Base-by-base conservation (phyloP, 169 alveolate species). In the Plasmodium knowlesi region DNA sequence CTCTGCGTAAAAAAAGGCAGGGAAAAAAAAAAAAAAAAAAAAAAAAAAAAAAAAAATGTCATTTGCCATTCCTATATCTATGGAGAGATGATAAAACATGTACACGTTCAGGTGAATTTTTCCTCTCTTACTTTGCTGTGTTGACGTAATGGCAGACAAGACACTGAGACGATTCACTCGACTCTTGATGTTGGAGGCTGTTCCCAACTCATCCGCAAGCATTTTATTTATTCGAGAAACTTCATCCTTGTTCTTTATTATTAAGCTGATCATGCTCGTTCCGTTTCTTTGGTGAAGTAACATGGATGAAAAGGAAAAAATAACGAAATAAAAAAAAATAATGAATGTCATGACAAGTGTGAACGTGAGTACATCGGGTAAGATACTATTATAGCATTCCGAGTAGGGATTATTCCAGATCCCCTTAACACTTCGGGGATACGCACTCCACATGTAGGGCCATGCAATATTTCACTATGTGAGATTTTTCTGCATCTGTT, bases 111-210 rank as follows among this genome's bases (percentile, higher is more conserved):
- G 28, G 10, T 28, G 5, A 39, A 43, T 81, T 16, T 3, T 39
- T 12, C 37, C 74, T 28, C n/a, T n/a, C 84, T 92, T 96, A 97
- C 99, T 97, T 89, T 99, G 99, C 96, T 97, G 99, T 10, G 99
- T 98, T 43, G 99, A 98, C 25, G 99, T 98, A 90, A 99, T 98
- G 10, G 99, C 99, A 34, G 99, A 98, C 92, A 98, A 94, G 14
- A 99, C 99, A 70, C 99, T 98, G 82, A 98, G 97, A n/a, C 99
- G 96, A 94, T 98, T 99, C 37, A 97, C 99, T 41, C 99, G 97
- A 70, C 99, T 98, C 95, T 99, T 99, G 82, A 99, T 99, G 95
- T 98, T 98, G 22, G 99, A 97, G 6, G 99, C 99, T 25, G 99
- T 98, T 32, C 99, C 99, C 67, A 96, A 96, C 94, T 99, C 99